Conservation (phyloP, 345 rosid species). For the Rhodamnia rubescens region DNA sequence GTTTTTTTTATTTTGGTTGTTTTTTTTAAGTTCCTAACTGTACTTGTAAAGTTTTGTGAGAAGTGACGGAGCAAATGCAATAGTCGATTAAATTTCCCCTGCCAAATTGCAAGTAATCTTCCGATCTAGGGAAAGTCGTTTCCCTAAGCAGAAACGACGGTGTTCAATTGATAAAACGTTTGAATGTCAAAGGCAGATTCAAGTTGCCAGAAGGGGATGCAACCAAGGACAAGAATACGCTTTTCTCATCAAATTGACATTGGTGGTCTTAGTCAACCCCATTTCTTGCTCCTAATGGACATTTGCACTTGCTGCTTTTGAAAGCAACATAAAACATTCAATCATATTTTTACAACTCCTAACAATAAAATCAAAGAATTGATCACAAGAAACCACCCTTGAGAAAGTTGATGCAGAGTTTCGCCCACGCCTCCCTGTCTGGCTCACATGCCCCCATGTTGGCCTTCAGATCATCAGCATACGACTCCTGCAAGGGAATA, state of each 20-base stretch:
- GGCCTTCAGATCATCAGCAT: constrained; percentile 32
- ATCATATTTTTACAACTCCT: not conserved
- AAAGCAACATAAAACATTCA: not conserved
- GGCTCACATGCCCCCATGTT: constrained; percentile 29
- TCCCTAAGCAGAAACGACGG: not conserved
- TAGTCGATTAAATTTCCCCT: not conserved
- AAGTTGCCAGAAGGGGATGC: not conserved
- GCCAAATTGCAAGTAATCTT: not conserved
- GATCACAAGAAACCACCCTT: constrained; percentile 22
- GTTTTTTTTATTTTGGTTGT: too few relatives aligned
- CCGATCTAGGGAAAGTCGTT: not conserved
- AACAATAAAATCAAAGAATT: not conserved
- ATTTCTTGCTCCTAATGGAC: not conserved
- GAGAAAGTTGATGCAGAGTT: constrained; percentile 41
- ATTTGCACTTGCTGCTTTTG: not conserved
- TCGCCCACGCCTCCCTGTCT: constrained; percentile 43
- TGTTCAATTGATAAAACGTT: not conserved
- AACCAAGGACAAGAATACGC: not conserved
- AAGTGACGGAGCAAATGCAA: not conserved
- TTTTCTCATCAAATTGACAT: not conserved
- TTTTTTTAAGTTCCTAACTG: too few relatives aligned
- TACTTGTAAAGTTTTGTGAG: too few relatives aligned
- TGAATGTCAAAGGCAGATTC: not conserved
- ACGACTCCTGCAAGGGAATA: constrained; percentile 19
- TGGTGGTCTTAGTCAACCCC: not conserved